Conservation (phyloP, 1,284 basidiomycete species). For the Xerocomus minutiporus region DNA sequence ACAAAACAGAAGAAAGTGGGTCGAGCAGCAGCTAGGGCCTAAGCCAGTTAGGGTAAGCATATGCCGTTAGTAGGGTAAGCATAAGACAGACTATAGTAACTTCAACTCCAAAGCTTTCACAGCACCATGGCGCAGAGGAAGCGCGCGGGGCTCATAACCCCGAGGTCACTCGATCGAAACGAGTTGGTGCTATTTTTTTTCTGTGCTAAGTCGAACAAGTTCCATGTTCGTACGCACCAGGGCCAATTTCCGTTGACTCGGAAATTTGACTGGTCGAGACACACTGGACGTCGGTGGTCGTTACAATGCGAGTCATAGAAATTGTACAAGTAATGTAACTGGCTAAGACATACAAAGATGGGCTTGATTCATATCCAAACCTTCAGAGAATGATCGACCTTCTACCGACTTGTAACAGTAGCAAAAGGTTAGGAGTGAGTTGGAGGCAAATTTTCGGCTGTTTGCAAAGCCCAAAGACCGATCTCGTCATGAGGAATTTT, state of each 20-base stretch:
- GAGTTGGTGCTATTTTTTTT: background rate
- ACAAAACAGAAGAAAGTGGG: background rate
- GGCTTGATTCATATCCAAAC: background rate
- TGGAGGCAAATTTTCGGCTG: conserved; percentile 46
- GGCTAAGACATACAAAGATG: background rate
- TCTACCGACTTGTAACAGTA: background rate
- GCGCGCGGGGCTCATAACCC: background rate
- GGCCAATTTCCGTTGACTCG: too few species aligned
- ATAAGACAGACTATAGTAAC: background rate
- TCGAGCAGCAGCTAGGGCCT: too few species aligned
- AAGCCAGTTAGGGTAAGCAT: too few species aligned
- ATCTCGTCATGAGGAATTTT: conserved; percentile 58
- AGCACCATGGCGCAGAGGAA: background rate
- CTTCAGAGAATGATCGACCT: background rate
- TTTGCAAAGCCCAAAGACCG: conserved; percentile 57
- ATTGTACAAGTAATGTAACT: background rate
- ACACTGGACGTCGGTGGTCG: too few species aligned
- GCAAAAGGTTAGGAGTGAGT: conserved; percentile 6
- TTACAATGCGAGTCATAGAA: background rate
- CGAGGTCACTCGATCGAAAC: conserved; percentile 1
- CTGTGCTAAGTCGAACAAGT: background rate
- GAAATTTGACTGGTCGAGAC: too few species aligned
- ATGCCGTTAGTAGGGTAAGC: too few species aligned
- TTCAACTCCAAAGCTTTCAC: background rate
- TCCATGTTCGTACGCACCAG: too few species aligned